Conservation (phyloP, 345 rosid species). For the Mangifera indica region DNA sequence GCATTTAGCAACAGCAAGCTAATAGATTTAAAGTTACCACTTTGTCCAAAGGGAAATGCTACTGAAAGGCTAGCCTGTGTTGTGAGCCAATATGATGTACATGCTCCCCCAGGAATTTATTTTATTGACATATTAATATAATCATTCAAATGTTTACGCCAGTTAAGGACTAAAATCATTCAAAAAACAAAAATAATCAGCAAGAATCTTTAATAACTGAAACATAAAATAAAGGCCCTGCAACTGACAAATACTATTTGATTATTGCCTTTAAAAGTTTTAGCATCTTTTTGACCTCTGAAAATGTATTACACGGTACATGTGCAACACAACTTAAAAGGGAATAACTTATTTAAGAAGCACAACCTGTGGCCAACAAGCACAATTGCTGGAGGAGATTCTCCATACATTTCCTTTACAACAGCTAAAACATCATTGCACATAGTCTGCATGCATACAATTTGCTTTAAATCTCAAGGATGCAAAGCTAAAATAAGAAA, state of each 20-base stretch:
- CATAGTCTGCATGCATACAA: conserved; percentile 72
- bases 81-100: too few species aligned
- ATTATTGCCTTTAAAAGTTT: not conserved
- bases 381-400: conserved; percentile 84
- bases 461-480: conserved; percentile 2
- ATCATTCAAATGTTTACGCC: not conserved
- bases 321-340: not conserved
- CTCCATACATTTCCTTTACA: conserved; percentile 79
- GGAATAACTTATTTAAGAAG: conserved; percentile 7
- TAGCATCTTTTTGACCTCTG: conserved; percentile 15
- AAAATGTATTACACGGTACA: conserved; percentile 4
- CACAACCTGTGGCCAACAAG: conserved; percentile 92
- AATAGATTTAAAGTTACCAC: not conserved
- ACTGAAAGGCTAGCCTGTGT: not conserved
- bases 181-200: not conserved
- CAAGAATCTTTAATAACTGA: not conserved
- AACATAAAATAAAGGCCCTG: not conserved
- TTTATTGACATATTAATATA: not conserved
- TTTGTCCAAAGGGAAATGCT: not conserved
- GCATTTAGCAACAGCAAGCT: not conserved
- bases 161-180: not conserved
- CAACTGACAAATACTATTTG: not conserved
- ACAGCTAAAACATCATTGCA: conserved; percentile 81
- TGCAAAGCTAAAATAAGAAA: not conserved
- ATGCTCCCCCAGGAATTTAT: too few species aligned